These are phyloP conservation scores for Ophiostoma pallidulum DNA, from an alignment of 2,329 filamentous ascomycete species.

Conservation along the genomic window DNA sequence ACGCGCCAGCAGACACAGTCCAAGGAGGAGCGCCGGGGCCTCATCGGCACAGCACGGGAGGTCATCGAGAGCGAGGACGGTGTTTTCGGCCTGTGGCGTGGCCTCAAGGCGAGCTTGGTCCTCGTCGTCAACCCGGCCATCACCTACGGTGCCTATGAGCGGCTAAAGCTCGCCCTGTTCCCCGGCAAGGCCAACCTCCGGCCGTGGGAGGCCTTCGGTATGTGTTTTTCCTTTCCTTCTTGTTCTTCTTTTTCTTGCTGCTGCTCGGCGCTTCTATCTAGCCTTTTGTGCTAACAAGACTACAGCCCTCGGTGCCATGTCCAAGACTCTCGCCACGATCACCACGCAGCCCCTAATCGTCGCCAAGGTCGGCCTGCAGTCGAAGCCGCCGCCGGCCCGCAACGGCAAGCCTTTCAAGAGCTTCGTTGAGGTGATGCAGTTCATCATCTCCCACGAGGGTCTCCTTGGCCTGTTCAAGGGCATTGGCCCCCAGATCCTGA, in stretches of 20 bases:
- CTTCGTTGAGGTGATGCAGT: constrained; percentile 89
- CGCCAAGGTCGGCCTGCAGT: constrained; percentile 93
- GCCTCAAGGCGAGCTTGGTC: constrained; percentile 89
- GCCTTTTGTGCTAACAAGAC: not conserved
- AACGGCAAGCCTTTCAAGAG: constrained; percentile 87
- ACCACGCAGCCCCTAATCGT: constrained; percentile 93
- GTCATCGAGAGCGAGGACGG: constrained; percentile 88
- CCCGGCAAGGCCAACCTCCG: constrained; percentile 65
- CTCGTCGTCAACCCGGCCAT: constrained; percentile 94
- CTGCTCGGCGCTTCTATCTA: too few relatives aligned
- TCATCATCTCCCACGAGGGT: constrained; percentile 86
- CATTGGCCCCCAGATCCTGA: constrained; percentile 85
- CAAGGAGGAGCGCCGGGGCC: constrained; percentile 73
- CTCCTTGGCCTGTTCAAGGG: constrained; percentile 84
- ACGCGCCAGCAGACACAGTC: constrained; percentile 91
- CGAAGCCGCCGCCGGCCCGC: constrained; percentile 73
- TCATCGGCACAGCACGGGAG: constrained; percentile 79
- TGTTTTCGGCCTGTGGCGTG: constrained; percentile 81
- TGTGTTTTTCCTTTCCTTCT: too few relatives aligned
- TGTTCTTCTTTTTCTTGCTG: too few relatives aligned
- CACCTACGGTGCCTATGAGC: constrained; percentile 94
- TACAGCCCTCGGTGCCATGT: constrained; percentile 79
- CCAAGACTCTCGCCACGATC: constrained; percentile 85
- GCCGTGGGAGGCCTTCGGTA: constrained; percentile 85
- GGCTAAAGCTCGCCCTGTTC: constrained; percentile 68